A percentile compares a stretch with the other conserved stretches of the same genome.
Conservation (phyloP, 805 yeast species). For the Zygosaccharomyces kombuchaensis region DNA sequence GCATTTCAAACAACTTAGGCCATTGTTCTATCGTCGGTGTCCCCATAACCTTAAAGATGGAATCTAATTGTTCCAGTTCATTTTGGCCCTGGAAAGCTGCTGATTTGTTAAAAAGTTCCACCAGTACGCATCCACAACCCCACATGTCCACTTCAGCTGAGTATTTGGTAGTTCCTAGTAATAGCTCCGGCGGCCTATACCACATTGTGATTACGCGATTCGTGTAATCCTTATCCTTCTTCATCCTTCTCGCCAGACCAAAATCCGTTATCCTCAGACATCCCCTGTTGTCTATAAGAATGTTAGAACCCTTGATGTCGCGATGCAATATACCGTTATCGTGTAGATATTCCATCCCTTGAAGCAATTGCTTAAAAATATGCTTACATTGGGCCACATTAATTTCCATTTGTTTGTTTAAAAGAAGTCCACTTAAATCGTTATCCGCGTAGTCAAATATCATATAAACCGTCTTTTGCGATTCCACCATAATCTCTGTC, state of each 20-base stretch:
- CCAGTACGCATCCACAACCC: constrained; percentile 91
- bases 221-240: constrained; percentile 67
- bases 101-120: constrained; percentile 68
- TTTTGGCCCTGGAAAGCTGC: constrained; percentile 87
- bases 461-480: constrained; percentile 65
- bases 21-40: constrained; percentile 69
- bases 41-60: constrained; percentile 81
- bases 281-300: constrained; percentile 60
- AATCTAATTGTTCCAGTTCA: constrained; percentile 76
- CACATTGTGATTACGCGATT: constrained; percentile 93
- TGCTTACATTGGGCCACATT: constrained; percentile 62
- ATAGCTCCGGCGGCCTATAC: constrained; percentile 95
- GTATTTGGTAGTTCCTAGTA: constrained; percentile 86
- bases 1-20: constrained; percentile 74
- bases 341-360: constrained; percentile 69
- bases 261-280: constrained; percentile 72
- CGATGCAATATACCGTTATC: constrained; percentile 66
- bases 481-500: constrained; percentile 84
- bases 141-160: constrained; percentile 91
- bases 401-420: constrained; percentile 65
- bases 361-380: constrained; percentile 58
- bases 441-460: constrained; percentile 91
- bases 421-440: constrained; percentile 81
- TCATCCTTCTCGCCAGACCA: constrained; percentile 77
- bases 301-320: constrained; percentile 79